Evolutionary conservation across 768 basidiomycete genomes (phyloP).

Genomic region (Mycena chlorophos): DNA sequence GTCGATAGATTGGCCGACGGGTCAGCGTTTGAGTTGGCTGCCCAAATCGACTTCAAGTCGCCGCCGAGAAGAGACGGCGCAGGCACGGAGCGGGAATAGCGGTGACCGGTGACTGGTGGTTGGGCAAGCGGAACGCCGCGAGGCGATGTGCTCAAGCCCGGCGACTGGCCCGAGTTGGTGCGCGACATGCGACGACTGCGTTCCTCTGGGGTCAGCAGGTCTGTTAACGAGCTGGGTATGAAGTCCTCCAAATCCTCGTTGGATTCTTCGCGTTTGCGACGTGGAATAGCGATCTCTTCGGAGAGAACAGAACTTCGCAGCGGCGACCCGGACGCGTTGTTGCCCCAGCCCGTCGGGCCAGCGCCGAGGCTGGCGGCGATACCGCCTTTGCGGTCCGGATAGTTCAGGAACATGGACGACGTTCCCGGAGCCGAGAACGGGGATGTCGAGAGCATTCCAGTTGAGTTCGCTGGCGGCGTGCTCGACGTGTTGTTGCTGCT

Average conservation of each 20-base stretch:
- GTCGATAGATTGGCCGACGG: slow-evolving; percentile 35
- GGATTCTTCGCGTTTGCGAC: slow-evolving; percentile 38
- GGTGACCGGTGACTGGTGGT: slow-evolving; percentile 42
- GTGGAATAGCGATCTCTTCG: slow-evolving; percentile 32
- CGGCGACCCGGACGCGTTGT: slow-evolving; percentile 7
- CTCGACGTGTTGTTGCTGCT: slow-evolving; percentile 32
- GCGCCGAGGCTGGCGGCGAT: slow-evolving; percentile 66
- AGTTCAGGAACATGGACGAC: slow-evolving; percentile 53
- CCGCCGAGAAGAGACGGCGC: slow-evolving; percentile 71
- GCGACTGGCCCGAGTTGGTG: slow-evolving; percentile 52
- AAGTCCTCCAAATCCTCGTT: slow-evolving; percentile 87
- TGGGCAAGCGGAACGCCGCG: slow-evolving; percentile 18
- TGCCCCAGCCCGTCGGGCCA: slow-evolving; percentile 41
- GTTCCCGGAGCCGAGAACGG: slow-evolving; percentile 78
- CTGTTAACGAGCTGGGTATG: slow-evolving; percentile 83
- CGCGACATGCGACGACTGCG: slow-evolving; percentile 79
- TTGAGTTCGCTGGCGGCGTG: slow-evolving; percentile 32
- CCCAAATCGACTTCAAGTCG: slow-evolving; percentile 79
- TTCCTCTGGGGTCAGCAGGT: slow-evolving; percentile 88
- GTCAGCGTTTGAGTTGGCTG: slow-evolving; percentile 44
- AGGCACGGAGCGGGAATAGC: slow-evolving; percentile 83
- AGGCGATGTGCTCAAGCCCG: slow-evolving; percentile 19
- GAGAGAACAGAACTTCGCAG: slow-evolving; percentile 13
- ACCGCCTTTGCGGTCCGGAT: slow-evolving; percentile 41
- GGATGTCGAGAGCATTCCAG: slow-evolving; percentile 55